Evolutionary conservation across 164 flowering plant species (phyloP), one percentile per base, ranked within the genome.

Genomic region (Annona cherimola): DNA sequence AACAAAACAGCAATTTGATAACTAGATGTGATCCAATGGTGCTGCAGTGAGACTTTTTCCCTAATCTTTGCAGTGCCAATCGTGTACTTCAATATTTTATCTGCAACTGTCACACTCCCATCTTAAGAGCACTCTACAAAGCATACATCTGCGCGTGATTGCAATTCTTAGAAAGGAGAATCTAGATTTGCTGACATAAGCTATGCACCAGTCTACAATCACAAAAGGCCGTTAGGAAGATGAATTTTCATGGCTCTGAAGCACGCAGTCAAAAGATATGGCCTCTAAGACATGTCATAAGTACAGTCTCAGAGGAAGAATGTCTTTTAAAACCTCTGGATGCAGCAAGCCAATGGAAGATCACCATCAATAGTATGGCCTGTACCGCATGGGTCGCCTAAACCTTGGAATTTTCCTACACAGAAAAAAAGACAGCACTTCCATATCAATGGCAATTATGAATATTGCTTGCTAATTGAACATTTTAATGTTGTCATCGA

Each of bases 381-480:
- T 80, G 76, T 86, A 86, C 54, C 93, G 79, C 89, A 83, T 89
- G 19, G 93, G 89, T 74, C 91, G 77, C 80, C 93, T 87, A 82
- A 82, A 86, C 79, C 93, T 82, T 39, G 93, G 93, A 72, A 78
- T 81, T 73, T 87, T 87, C 68, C 93, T 89, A 91, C 76, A 81
- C 14, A 50, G 9, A 73, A 6, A 40, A 50, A 2, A 16, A 12
- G 70, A 40, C 61, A 16, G 16, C 61, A 1, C 19, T 19, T 57
- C 18, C 59, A 54, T 54, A 54, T 54, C 59, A 54, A 54, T 54
- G 59, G 59, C 59, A 54, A 54, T 54, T 8, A 54, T 54, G 59
- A 54, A 26, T 26, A 26, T 26, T 26, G 35, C 35, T 26, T 26
- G 35, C 35, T 26, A 26, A 26, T 26, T 26, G 35, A 26, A 26